These are phyloP conservation scores for Metschnikowia matae DNA, from an alignment of 805 yeast genomes.

Conservation along the genomic window DNA sequence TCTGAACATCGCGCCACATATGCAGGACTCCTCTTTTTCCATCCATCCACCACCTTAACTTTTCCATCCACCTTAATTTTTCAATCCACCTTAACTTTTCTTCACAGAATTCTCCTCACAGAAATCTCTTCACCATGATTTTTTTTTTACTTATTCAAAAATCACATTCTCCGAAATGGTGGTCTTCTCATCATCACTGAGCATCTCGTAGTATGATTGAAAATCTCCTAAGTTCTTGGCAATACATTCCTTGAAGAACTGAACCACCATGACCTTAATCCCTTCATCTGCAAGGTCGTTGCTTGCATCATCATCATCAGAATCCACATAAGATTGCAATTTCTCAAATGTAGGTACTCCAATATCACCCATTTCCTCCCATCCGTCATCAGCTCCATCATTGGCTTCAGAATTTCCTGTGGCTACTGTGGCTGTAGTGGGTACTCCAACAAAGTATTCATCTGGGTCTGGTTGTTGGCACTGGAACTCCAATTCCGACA, in stretches of 20 bases:
- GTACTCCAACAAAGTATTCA: slow-evolving; percentile 22
- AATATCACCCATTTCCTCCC: slow-evolving; percentile 75
- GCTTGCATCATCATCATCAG: slow-evolving; percentile 32
- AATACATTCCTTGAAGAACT: slow-evolving; percentile 56
- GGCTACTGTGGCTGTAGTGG: no score
- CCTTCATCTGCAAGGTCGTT: slow-evolving; percentile 30
- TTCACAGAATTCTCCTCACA: no score
- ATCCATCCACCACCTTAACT: no score
- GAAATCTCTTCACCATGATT: background rate
- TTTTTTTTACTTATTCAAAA: slow-evolving; percentile 17
- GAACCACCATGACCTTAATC: slow-evolving; percentile 38
- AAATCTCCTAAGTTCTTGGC: slow-evolving; percentile 48
- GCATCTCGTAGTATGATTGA: slow-evolving; percentile 44
- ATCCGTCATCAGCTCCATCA: slow-evolving; percentile 42
- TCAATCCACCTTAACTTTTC: background rate
- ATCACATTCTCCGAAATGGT: slow-evolving; percentile 47
- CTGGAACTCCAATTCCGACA: slow-evolving; percentile 67
- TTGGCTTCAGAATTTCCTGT: slow-evolving; percentile 14
- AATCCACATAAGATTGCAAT: slow-evolving; percentile 52
- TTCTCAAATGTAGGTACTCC: slow-evolving; percentile 63
- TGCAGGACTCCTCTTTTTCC: background rate
- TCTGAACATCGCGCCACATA: background rate
- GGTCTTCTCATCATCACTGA: slow-evolving; percentile 52
- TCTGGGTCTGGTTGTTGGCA: slow-evolving; percentile 45
- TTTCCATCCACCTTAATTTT: background rate